These are phyloP conservation scores for Kwoniella sp. DNA, from an alignment of 768 basidiomycete species.

Conservation along the genomic window DNA sequence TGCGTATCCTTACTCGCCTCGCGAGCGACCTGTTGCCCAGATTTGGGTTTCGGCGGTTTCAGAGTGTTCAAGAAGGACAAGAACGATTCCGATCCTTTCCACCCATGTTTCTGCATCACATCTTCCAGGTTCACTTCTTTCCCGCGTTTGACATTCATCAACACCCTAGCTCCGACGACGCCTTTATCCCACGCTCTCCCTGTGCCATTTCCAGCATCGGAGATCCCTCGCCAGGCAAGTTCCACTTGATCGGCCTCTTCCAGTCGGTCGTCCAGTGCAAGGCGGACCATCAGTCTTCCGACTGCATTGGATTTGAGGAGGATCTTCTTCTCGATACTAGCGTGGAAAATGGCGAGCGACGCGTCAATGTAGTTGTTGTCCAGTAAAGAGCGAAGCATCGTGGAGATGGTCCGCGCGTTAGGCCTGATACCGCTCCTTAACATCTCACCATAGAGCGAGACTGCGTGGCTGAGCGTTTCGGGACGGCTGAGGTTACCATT, in stretches of 20 bases:
- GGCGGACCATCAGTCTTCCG: slow-evolving; percentile 34
- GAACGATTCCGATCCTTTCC: slow-evolving; percentile 24
- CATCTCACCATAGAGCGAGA: slow-evolving; percentile 36
- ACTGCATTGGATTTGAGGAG: slow-evolving; percentile 32
- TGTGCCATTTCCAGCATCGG: not conserved
- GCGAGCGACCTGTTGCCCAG: not conserved
- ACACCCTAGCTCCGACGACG: slow-evolving; percentile 33
- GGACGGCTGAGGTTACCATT: not conserved
- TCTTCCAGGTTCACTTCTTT: slow-evolving; percentile 28
- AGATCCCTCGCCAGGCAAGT: slow-evolving; percentile 25
- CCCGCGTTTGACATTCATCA: slow-evolving; percentile 35
- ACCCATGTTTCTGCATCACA: slow-evolving; percentile 17
- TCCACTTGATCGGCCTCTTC: slow-evolving; percentile 30
- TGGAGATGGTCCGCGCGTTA: slow-evolving; percentile 16
- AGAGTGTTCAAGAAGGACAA: slow-evolving; percentile 22
- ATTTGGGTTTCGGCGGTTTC: slow-evolving; percentile 4
- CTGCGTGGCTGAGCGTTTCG: slow-evolving; percentile 21
- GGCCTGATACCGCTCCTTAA: slow-evolving; percentile 19
- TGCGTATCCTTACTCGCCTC: no score
- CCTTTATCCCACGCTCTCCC: slow-evolving; percentile 27
- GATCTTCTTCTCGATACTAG: slow-evolving; percentile 4
- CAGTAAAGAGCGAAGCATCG: slow-evolving; percentile 26
- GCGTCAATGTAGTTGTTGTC: slow-evolving; percentile 23
- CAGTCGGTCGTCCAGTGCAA: slow-evolving; percentile 11
- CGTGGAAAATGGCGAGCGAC: slow-evolving; percentile 18